Base-by-base conservation (phyloP, 768 basidiomycete genomes). In the Cystofilobasidium macerans region DNA sequence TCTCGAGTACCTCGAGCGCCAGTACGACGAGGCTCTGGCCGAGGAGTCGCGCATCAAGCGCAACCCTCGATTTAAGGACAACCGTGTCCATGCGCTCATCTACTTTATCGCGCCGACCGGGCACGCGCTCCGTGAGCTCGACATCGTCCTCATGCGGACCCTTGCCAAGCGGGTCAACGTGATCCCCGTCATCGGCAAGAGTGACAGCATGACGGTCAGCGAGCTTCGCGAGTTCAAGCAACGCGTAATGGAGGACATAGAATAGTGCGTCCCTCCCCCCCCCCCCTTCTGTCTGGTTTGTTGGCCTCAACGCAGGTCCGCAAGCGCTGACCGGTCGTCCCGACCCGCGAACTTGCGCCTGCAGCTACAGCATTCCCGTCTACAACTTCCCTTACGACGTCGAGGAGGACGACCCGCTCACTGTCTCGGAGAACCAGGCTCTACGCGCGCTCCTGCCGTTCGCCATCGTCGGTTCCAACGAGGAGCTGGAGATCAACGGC, bases 31-130 rank as follows among this genome's bases (percentile, higher is more conserved):
- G 72, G 94, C 97, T 74, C 81, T 99, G 70, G 93, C 94, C 5
- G 94, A 98, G 76, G 95, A 99, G 79, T 94, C 90, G 62, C 84
- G 95, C 71, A 99, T 99, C 79, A 98, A 95, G 80, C 93, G 95
- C 82, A 98, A 97, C 78, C 93, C 94, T 35, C 87, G 95, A 69
- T 99, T 98, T 84, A 86, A 92, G 75, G 95, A 99, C 78, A 97
- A 97, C 81, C 83, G 95, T n/a, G 57, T 58, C 3, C 33, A 54
- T 30, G 65, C 92, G 30, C 81, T 98, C 64, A 82, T 99, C 64
- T 98, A 98, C 80, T 99, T 99, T 76, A 97, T 98, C 79, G 86
- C 93, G 48, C 95, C 95, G 6, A 97, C 93, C n/a, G 93, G 93
- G 1, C 93, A 97, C 72, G 80, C 91, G 32, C 79, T 99, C 73